A percentile compares a stretch with the other conserved stretches of the same genome.
Conservation (phyloP, 2,329 filamentous ascomycete genomes). For the Ceratocystis lukuohia region DNA sequence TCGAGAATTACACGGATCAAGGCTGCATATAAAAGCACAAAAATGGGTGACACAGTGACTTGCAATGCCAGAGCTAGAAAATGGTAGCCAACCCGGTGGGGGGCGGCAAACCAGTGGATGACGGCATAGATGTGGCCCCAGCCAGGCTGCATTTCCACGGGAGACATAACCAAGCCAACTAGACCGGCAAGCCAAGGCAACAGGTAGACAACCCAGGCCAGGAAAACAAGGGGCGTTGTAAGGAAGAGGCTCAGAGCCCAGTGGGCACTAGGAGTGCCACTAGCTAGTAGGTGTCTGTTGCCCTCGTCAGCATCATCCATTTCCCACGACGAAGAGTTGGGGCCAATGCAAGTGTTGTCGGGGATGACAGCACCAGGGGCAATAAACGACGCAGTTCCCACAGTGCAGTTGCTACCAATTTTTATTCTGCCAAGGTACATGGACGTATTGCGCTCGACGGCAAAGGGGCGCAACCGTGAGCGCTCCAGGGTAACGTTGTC, state of each 20-base stretch:
- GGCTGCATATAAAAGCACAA: slow-evolving; percentile 33
- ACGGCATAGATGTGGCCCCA: slow-evolving; percentile 28
- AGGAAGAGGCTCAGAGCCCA: slow-evolving; percentile 32
- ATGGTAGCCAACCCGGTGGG: slow-evolving; percentile 36
- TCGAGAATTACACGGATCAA: slow-evolving; percentile 32
- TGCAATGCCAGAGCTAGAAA: slow-evolving; percentile 35
- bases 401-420: slow-evolving; percentile 34
- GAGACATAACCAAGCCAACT: slow-evolving; percentile 32
- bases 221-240: slow-evolving; percentile 31
- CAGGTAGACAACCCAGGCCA: slow-evolving; percentile 31
- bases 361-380: slow-evolving; percentile 38
- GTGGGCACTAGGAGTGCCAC: slow-evolving; percentile 31
- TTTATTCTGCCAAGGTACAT: slow-evolving; percentile 42
- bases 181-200: slow-evolving; percentile 34
- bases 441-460: slow-evolving; percentile 41
- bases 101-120: slow-evolving; percentile 37
- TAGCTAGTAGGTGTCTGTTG: slow-evolving; percentile 33
- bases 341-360: slow-evolving; percentile 38
- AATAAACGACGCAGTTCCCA: slow-evolving; percentile 37
- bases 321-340: slow-evolving; percentile 46
- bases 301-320: slow-evolving; percentile 33
- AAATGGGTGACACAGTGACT: slow-evolving; percentile 30
- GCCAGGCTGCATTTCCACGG: slow-evolving; percentile 27
- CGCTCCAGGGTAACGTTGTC: slow-evolving; percentile 36
- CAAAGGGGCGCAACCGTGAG: slow-evolving; percentile 40